Evolutionary conservation across 139 green algal genomes (phyloP).

Genomic region (Chlamydomonas incerta): DNA sequence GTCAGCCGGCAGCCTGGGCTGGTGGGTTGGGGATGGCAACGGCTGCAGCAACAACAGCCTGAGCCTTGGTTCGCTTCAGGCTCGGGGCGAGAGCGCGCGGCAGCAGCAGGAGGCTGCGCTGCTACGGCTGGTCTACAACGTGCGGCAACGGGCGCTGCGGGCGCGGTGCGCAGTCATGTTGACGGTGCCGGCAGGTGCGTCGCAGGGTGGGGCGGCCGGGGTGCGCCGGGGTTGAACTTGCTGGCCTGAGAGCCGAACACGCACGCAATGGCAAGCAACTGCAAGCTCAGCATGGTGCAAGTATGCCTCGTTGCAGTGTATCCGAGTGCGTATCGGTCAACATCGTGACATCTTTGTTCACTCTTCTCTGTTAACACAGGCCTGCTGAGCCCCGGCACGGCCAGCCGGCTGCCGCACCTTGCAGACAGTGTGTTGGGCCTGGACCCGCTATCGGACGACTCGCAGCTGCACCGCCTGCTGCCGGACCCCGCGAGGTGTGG

Average conservation of each 20-base stretch:
- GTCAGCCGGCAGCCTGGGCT: slow-evolving; percentile 57
- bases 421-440: slow-evolving; percentile 72
- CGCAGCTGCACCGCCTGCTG: slow-evolving; percentile 65
- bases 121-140: slow-evolving; percentile 43
- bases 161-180: slow-evolving; percentile 53
- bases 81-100: no score
- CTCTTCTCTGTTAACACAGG: no score
- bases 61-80: no score
- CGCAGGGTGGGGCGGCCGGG: no score
- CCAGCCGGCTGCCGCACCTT: slow-evolving; percentile 65
- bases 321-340: no score
- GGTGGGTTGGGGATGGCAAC: slow-evolving; percentile 40
- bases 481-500: slow-evolving; percentile 64
- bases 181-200: slow-evolving; percentile 60
- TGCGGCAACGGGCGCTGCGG: slow-evolving; percentile 48
- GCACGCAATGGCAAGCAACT: no score
- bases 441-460: slow-evolving; percentile 69
- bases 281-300: no score
- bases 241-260: no score
- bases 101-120: slow-evolving; percentile 10
- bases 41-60: neutral
- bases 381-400: slow-evolving; percentile 47
- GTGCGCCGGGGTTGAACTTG: no score
- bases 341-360: no score
- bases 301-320: no score